phyloP scores from a whole-genome alignment of 441 rosid genomes.

The Populus hybrid region DNA sequence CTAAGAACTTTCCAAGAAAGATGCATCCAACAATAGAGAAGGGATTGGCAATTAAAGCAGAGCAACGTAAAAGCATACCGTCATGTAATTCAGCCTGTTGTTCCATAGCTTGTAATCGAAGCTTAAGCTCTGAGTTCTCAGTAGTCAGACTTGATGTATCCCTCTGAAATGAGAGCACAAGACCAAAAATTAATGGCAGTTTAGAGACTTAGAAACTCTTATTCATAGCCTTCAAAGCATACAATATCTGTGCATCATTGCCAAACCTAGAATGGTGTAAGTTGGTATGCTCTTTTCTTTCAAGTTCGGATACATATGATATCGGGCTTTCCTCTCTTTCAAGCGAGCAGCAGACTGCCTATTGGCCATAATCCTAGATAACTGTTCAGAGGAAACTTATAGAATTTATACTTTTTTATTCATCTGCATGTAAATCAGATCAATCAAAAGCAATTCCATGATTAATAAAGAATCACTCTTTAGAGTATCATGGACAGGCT shows the following conservation, averaged over 20 bases:
- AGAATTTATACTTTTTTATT: background rate
- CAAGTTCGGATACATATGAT: conserved; percentile 62
- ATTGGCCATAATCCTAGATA: conserved; percentile 73
- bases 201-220: background rate
- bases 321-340: conserved; percentile 77
- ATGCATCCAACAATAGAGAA: conserved; percentile 3
- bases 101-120: conserved; percentile 88
- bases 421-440: background rate
- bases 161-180: conserved; percentile 51
- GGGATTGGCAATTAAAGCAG: background rate
- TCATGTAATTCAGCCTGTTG: conserved; percentile 87
- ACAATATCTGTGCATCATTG: background rate
- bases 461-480: background rate
- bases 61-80: conserved; percentile 39
- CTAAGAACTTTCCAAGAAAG: background rate
- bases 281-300: conserved; percentile 79
- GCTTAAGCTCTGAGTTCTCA: conserved; percentile 49
- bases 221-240: background rate
- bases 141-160: conserved; percentile 62
- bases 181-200: background rate
- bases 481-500: no score
- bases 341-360: conserved; percentile 90
- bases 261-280: conserved; percentile 73
- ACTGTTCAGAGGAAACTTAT: background rate
- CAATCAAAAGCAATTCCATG: background rate